Conservation (phyloP, 2,329 filamentous ascomycete genomes). For the Salinomyces thailandicus region DNA sequence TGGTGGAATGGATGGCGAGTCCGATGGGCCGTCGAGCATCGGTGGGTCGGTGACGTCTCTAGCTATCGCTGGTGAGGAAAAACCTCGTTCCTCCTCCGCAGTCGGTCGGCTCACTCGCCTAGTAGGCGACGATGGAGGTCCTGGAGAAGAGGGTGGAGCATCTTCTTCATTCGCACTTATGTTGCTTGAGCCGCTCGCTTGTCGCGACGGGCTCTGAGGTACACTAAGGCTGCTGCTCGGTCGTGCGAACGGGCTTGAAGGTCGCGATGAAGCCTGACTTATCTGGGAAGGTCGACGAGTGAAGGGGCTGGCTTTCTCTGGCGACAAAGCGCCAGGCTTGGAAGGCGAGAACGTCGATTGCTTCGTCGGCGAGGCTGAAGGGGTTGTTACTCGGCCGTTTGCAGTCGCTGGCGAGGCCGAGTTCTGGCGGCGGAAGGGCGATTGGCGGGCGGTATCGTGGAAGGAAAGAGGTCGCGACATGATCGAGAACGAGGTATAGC, state of each 20-base stretch:
- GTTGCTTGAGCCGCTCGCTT: constrained; percentile 13
- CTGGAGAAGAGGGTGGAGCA: background rate
- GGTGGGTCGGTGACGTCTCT: background rate
- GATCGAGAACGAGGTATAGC: background rate
- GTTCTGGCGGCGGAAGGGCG: constrained; percentile 26
- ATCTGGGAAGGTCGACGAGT: constrained; percentile 27
- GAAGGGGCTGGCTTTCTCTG: constrained; percentile 26
- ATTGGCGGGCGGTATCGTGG: constrained; percentile 17
- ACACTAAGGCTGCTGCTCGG: constrained; percentile 23
- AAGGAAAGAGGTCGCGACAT: constrained; percentile 7
- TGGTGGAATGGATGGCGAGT: constrained; percentile 18
- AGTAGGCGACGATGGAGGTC: background rate
- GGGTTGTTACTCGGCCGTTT: constrained; percentile 25
- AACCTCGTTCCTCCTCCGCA: background rate
- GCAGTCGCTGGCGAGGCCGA: constrained; percentile 19
- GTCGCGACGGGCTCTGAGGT: constrained; percentile 14
- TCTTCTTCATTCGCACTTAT: background rate
- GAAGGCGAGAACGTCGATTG: constrained; percentile 17
- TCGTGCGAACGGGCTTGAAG: constrained; percentile 26
- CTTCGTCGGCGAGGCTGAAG: constrained; percentile 32
- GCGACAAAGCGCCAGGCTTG: constrained; percentile 18
- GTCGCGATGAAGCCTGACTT: constrained; percentile 8
- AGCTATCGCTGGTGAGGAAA: background rate
- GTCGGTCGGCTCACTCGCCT: background rate
- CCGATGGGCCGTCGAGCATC: constrained; percentile 10